Evolutionary conservation across 768 basidiomycete genomes (phyloP), one percentile per base, ranked within the genome.

Genomic region (Megacollybia marginata): DNA sequence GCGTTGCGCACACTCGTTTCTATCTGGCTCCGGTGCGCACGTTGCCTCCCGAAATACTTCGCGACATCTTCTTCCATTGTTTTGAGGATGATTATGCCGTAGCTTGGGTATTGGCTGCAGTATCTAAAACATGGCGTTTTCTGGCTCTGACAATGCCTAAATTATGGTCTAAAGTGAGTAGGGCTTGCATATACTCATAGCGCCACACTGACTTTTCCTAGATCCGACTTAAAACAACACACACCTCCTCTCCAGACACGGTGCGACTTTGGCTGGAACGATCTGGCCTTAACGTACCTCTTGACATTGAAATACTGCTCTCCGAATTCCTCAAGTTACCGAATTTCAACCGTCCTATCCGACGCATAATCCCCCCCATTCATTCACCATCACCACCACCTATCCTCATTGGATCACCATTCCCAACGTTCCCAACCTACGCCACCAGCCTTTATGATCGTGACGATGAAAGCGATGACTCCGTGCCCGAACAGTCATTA

Each of bases 191-290:
- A 44, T 10, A 16, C 23, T 16, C 44, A 13, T 44, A 16, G 11
- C 23, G 44, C 23, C 23, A n/a, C 28, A 44, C 11, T n/a, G 3
- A 44, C 4, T 44, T 44, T 31, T 47, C 57, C 40, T 62, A 86
- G 85, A 86, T 90, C 56, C 84, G 85, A 16, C 76, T 90, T 38
- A 69, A 82, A 42, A 87, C 87, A 18, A 82, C 77, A 28, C 83
- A 81, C 52, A 71, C 77, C 36, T 71, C 83, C 9, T 85, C 86
- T 28, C 78, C 88, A 23, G 88, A 91, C 59, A 88, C 83, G 5
- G 78, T 91, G 45, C 82, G 88, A 8, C 73, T 91, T 10, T 91
- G 88, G 88, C 73, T 91, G 0, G 87, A 89, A 62, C 81, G 88
- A 23, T 85, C 88, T 11, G 88, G 88, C 15, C 68, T 72, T 47